Conservation (phyloP, 2,329 filamentous ascomycete species). For the Epichloe bromicola region DNA sequence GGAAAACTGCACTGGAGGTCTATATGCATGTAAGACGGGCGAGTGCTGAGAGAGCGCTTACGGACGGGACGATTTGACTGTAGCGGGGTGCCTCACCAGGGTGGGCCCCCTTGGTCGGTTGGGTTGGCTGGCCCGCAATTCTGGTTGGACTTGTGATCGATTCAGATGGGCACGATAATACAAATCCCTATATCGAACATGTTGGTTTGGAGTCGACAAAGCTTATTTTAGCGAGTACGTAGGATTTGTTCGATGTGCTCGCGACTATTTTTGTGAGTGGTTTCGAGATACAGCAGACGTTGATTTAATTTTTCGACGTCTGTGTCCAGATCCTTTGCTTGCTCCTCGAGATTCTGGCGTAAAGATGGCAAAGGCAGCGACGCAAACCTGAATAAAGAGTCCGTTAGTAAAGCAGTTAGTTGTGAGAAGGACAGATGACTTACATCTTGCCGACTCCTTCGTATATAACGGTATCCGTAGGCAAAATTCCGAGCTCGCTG, state of each 20-base stretch:
- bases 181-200: too few species aligned
- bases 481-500: constrained; percentile 67
- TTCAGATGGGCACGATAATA: too few species aligned
- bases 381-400: constrained; percentile 57
- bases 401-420: not conserved
- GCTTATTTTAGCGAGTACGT: constrained; percentile 27
- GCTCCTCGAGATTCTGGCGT: constrained; percentile 60
- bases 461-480: constrained; percentile 67
- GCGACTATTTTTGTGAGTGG: constrained; percentile 86
- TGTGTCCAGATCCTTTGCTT: constrained; percentile 60
- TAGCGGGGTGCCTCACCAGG: not conserved
- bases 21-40: not conserved
- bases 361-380: constrained; percentile 60
- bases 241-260: constrained; percentile 86
- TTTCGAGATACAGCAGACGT: constrained; percentile 85
- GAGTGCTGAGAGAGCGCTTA: not conserved
- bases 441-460: constrained; percentile 97
- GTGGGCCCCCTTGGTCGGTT: not conserved
- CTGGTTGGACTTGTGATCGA: too few species aligned
- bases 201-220: too few species aligned
- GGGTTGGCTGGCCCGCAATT: too few species aligned
- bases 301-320: constrained; percentile 77
- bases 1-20: too few species aligned
- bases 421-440: constrained; percentile 17
- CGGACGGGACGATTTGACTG: not conserved